These are phyloP conservation scores for Jaenimonas drosophilae DNA, from an alignment of 208 protist genomes.

Conservation along the genomic window DNA sequence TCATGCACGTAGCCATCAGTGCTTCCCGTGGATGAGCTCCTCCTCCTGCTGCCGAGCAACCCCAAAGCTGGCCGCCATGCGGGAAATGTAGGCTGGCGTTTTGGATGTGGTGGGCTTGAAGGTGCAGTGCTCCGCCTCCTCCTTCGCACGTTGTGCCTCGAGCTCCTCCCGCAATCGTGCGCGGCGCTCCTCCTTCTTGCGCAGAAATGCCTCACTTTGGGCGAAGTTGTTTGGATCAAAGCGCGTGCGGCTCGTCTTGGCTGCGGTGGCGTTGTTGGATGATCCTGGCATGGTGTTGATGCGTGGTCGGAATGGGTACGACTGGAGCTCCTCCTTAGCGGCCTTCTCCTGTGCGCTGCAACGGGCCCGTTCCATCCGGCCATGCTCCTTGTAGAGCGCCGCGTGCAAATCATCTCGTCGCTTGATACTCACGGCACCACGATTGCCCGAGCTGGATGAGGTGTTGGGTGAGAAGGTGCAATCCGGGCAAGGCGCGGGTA, in stretches of 20 bases:
- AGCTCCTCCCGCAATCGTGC: slow-evolving; percentile 12
- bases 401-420: background rate
- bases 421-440: background rate
- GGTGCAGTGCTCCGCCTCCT: slow-evolving; percentile 37
- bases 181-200: slow-evolving; percentile 7
- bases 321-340: slow-evolving; percentile 19
- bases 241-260: slow-evolving; percentile 26
- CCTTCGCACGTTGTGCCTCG: slow-evolving; percentile 12
- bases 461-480: slow-evolving; percentile 69
- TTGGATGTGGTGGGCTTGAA: slow-evolving; percentile 60
- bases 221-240: slow-evolving; percentile 37
- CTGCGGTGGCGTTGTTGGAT: slow-evolving; percentile 30
- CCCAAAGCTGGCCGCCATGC: slow-evolving; percentile 47
- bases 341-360: slow-evolving; percentile 21
- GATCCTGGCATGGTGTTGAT: too few relatives aligned
- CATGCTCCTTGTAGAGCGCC: slow-evolving; percentile 29
- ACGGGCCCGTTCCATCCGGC: slow-evolving; percentile 9
- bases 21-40: too few relatives aligned
- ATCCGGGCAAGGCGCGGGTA: slow-evolving; percentile 34
- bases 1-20: too few relatives aligned
- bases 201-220: slow-evolving; percentile 25
- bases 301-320: slow-evolving; percentile 28
- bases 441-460: slow-evolving; percentile 11
- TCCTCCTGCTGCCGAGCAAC: background rate
- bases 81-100: slow-evolving; percentile 50